Evolutionary conservation across 164 flowering plant species (phyloP).

Genomic region (Kingdonia uniflora): DNA sequence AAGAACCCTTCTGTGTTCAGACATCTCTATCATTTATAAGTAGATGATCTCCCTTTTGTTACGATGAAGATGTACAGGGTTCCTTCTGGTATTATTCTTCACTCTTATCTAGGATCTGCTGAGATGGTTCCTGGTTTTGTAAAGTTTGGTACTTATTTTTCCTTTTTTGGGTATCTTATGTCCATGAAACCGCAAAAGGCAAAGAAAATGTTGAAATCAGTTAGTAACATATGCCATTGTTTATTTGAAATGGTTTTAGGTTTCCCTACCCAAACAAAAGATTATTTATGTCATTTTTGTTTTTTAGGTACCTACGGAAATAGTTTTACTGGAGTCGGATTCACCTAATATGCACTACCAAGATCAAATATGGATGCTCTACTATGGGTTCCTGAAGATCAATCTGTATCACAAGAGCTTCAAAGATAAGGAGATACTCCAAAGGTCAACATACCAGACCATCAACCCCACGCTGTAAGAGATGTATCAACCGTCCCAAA

Average conservation of each 20-base stretch:
- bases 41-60: background rate
- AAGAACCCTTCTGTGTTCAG: too few relatives aligned
- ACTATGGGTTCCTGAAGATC: conserved; percentile 42
- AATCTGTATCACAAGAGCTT: conserved; percentile 22
- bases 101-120: conserved; percentile 92
- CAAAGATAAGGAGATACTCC: conserved; percentile 16
- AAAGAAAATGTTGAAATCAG: conserved; percentile 63
- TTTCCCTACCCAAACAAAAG: background rate
- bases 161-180: conserved; percentile 83
- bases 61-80: conserved; percentile 41
- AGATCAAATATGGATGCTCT: conserved; percentile 28
- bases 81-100: conserved; percentile 80
- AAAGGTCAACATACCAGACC: conserved; percentile 10
- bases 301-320: conserved; percentile 58
- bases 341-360: conserved; percentile 95
- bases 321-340: conserved; percentile 36
- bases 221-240: conserved; percentile 18
- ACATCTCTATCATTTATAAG: too few relatives aligned
- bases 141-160: conserved; percentile 90
- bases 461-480: conserved; percentile 19
- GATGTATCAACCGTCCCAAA: too few relatives aligned
- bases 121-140: conserved; percentile 87
- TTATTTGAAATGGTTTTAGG: background rate
- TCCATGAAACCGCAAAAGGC: conserved; percentile 73
- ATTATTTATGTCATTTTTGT: background rate